Evolutionary conservation across 2,329 filamentous ascomycete species (phyloP).

Genomic region (Botrytis fabae): DNA sequence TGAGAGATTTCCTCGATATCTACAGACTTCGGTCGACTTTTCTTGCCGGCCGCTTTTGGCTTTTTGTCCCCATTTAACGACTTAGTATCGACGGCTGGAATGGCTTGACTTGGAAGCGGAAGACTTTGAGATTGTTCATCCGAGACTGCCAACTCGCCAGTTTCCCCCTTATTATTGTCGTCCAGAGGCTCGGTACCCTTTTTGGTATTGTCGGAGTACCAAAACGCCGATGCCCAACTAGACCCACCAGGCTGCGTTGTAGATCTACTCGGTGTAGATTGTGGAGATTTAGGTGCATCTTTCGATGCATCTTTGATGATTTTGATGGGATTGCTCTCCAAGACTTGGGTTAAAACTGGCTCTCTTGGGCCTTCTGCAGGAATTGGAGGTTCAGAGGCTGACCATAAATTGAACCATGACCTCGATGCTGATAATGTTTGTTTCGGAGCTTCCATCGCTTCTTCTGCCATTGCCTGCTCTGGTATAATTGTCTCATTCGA

Average conservation of each 20-base stretch:
- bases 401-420: conserved; percentile 41
- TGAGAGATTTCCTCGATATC: conserved; percentile 31
- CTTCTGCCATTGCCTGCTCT: conserved; percentile 18
- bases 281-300: conserved; percentile 17
- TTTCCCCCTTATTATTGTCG: conserved; percentile 25
- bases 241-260: conserved; percentile 47
- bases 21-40: conserved; percentile 31
- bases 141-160: conserved; percentile 55
- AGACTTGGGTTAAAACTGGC: conserved; percentile 15
- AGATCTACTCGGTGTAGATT: conserved; percentile 20
- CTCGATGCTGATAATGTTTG: conserved; percentile 22
- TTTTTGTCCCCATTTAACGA: conserved; percentile 31
- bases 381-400: conserved; percentile 31
- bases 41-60: conserved; percentile 31
- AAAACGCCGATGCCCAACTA: conserved; percentile 70
- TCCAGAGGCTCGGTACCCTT: conserved; percentile 30
- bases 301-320: conserved; percentile 28
- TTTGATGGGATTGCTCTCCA: conserved; percentile 25
- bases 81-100: conserved; percentile 15
- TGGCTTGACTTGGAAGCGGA: conserved; percentile 36
- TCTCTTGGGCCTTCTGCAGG: conserved; percentile 31
- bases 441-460: conserved; percentile 15
- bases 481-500: background rate
- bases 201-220: conserved; percentile 54
- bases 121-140: conserved; percentile 58